Percentiles rank a stretch among this genome's conserved stretches.
phyloP scores from a whole-genome alignment of 768 basidiomycete species.

The Kwoniella dendrophila region DNA sequence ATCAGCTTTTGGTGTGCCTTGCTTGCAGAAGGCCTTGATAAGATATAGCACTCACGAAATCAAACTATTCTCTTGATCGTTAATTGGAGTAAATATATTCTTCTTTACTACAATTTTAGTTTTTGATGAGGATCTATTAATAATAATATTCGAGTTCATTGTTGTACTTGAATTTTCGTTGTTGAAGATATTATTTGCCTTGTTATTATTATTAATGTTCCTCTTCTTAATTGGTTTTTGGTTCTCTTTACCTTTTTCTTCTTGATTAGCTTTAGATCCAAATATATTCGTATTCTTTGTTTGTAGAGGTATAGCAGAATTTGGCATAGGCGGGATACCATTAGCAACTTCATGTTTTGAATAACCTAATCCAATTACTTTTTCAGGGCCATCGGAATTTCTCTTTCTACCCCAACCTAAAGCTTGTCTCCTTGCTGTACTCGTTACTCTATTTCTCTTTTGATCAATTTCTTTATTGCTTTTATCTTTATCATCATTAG shows the following conservation, averaged over 20 bases:
- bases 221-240: too few relatives aligned
- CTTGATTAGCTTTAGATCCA: neutral
- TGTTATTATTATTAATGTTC: too few relatives aligned
- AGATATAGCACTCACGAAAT: neutral
- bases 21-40: neutral
- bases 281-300: conserved; percentile 1
- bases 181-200: neutral
- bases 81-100: neutral
- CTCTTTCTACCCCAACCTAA: conserved; percentile 46
- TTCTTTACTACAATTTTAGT: neutral
- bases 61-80: conserved; percentile 8
- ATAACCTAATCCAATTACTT: conserved; percentile 6
- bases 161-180: neutral
- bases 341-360: neutral
- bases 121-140: neutral
- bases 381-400: conserved; percentile 38
- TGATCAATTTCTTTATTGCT: neutral
- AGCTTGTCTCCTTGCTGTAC: conserved; percentile 35
- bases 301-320: conserved; percentile 9
- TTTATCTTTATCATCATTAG: conserved; percentile 7
- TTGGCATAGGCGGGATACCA: neutral
- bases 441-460: conserved; percentile 36
- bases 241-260: too few relatives aligned
- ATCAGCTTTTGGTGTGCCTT: neutral
- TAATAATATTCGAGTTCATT: too few relatives aligned